phyloP scores from a whole-genome alignment of 768 basidiomycete genomes.

The Cystoderma amianthinum region DNA sequence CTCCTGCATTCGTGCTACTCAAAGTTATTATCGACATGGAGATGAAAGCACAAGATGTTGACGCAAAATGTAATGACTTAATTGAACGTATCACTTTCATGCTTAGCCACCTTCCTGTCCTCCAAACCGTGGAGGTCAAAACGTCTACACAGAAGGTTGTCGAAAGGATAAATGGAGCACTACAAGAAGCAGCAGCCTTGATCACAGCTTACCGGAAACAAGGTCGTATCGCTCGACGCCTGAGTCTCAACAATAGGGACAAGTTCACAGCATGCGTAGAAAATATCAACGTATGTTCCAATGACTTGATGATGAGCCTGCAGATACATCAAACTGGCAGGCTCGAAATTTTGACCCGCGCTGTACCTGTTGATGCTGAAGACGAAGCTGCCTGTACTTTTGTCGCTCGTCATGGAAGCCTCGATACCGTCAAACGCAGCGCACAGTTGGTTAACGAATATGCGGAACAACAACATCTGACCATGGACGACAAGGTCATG shows the following conservation, averaged over 20 bases:
- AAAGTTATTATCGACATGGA: conserved; percentile 34
- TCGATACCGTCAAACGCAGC: conserved; percentile 25
- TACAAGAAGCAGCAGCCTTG: conserved; percentile 29
- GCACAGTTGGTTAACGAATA: conserved; percentile 29
- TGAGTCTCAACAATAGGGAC: conserved; percentile 27
- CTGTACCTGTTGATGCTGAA: conserved; percentile 26
- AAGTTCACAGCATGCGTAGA: conserved; percentile 25
- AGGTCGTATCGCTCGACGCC: conserved; percentile 24
- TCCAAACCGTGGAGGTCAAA: conserved; percentile 24
- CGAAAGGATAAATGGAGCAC: conserved; percentile 28
- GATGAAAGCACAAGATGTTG: conserved; percentile 25
- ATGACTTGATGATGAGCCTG: conserved; percentile 30
- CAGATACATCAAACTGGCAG: conserved; percentile 32
- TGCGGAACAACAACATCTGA: conserved; percentile 24
- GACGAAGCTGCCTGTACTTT: conserved; percentile 28
- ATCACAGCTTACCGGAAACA: conserved; percentile 33
- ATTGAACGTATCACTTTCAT: conserved; percentile 36
- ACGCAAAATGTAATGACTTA: conserved; percentile 30
- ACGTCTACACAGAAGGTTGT: conserved; percentile 26
- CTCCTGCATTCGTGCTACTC: conserved; percentile 29
- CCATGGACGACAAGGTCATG: conserved; percentile 32
- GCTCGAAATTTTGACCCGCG: conserved; percentile 28
- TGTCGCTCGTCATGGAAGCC: conserved; percentile 21
- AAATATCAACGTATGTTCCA: conserved; percentile 23
- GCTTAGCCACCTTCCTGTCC: conserved; percentile 28